These are phyloP conservation scores for Mycena belliarum DNA, from an alignment of 768 basidiomycete species.

Conservation along the genomic window DNA sequence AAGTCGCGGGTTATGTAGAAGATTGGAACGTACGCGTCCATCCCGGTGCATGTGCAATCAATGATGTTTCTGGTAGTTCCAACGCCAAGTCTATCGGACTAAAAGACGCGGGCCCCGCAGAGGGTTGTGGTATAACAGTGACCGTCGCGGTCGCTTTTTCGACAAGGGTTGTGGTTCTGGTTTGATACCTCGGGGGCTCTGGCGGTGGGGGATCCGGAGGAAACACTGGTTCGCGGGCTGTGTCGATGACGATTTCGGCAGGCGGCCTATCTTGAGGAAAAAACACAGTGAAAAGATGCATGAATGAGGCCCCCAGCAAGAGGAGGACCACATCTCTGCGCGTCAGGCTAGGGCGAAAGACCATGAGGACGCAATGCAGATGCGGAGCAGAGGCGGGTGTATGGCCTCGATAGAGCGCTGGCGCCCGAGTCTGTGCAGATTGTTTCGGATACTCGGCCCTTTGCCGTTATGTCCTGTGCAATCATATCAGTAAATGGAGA, in stretches of 20 bases:
- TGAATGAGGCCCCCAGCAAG: conserved; percentile 55
- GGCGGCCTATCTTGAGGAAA: conserved; percentile 23
- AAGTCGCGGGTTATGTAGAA: not conserved
- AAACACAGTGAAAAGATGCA: conserved; percentile 53
- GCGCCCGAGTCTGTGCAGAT: too few species aligned
- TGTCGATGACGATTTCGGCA: conserved; percentile 12
- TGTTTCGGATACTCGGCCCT: not conserved
- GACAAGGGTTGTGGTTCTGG: conserved; percentile 6
- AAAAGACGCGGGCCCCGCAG: not conserved
- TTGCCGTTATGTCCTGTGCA: not conserved
- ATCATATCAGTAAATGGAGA: not conserved
- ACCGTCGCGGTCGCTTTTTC: not conserved
- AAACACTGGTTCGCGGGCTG: conserved; percentile 1
- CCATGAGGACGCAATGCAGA: conserved; percentile 25
- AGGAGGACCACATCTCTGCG: conserved; percentile 61
- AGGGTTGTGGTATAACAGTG: not conserved
- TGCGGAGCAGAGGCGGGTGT: not conserved
- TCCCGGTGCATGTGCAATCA: conserved; percentile 19
- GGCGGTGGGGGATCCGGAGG: conserved; percentile 16
- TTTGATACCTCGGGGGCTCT: conserved; percentile 5
- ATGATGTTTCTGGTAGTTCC: conserved; percentile 9
- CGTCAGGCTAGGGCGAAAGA: conserved; percentile 45
- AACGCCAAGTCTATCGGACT: conserved; percentile 12
- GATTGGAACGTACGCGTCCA: conserved; percentile 17
- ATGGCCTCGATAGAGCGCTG: not conserved